Conservation (phyloP, 2,329 filamentous ascomycete genomes). For the Ophiocordyceps unilateralis region DNA sequence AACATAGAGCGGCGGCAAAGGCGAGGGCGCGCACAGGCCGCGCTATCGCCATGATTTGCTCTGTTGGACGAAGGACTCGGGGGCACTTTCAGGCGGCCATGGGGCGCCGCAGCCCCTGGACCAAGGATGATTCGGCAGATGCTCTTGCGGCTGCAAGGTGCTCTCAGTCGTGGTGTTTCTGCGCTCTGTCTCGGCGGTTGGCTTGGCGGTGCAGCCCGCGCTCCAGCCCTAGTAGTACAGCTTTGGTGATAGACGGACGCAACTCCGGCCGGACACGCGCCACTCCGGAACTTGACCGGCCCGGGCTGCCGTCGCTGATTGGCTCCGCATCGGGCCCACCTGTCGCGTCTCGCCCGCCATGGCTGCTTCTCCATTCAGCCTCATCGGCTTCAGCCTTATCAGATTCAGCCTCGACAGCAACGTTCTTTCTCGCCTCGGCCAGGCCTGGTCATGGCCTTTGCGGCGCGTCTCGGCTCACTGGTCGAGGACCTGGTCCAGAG, state of each 20-base stretch:
- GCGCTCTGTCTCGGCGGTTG: background rate
- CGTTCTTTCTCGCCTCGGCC: background rate
- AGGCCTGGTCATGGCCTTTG: conserved; percentile 47
- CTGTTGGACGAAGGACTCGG: background rate
- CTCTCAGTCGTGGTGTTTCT: too few species aligned
- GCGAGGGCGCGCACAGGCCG: conserved; percentile 69
- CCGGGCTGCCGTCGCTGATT: too few species aligned
- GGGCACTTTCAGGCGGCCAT: conserved; percentile 2
- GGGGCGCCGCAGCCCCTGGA: background rate
- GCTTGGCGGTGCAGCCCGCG: background rate
- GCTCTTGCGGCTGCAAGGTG: background rate
- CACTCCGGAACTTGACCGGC: too few species aligned
- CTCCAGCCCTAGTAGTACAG: too few species aligned
- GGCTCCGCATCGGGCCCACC: too few species aligned
- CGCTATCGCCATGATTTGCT: conserved; percentile 60
- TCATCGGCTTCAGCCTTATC: too few species aligned
- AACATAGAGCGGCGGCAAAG: conserved; percentile 51
- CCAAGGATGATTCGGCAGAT: background rate
- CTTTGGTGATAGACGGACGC: too few species aligned
- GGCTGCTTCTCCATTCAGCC: too few species aligned
- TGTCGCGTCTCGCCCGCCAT: too few species aligned
- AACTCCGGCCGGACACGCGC: too few species aligned
- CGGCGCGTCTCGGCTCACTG: conserved; percentile 44
- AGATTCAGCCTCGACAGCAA: too few species aligned
- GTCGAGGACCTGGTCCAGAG: conserved; percentile 54